Conservation (phyloP, 192 early-diverging fungal genomes). For the Phlyctochytrium arcticum region DNA sequence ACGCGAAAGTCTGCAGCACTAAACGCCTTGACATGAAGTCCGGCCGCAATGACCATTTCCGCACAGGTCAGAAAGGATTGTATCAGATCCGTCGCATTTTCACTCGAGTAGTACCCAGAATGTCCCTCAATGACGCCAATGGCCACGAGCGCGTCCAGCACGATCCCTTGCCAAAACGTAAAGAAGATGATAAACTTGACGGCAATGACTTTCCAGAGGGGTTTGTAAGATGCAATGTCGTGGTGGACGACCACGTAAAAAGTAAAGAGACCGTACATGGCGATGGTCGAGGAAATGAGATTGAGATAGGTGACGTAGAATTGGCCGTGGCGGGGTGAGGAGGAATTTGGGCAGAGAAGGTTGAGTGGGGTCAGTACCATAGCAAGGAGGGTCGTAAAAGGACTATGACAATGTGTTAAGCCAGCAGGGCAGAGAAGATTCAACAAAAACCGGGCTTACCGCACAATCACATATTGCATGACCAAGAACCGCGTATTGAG, state of each 20-base stretch:
- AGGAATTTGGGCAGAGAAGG: constrained; percentile 61
- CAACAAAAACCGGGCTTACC: no score
- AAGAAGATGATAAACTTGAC: constrained; percentile 57
- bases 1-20: constrained; percentile 10
- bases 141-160: constrained; percentile 51
- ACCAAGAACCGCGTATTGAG: constrained; percentile 59
- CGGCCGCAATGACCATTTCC: constrained; percentile 60
- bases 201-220: constrained; percentile 43
- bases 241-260: constrained; percentile 66
- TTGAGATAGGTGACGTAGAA: constrained; percentile 63
- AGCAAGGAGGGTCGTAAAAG: constrained; percentile 60
- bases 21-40: constrained; percentile 55
- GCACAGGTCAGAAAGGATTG: constrained; percentile 50
- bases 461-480: constrained; percentile 71
- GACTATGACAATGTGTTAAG: no score
- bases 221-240: constrained; percentile 43
- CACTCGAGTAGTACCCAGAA: constrained; percentile 46
- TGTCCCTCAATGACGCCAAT: constrained; percentile 35
- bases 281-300: constrained; percentile 60
- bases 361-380: constrained; percentile 55
- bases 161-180: constrained; percentile 59
- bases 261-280: constrained; percentile 69
- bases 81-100: constrained; percentile 46
- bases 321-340: constrained; percentile 59
- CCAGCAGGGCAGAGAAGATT: no score